These are phyloP conservation scores for Dujonia santamariae DNA, from an alignment of 1,139 yeast genomes.

Conservation along the genomic window DNA sequence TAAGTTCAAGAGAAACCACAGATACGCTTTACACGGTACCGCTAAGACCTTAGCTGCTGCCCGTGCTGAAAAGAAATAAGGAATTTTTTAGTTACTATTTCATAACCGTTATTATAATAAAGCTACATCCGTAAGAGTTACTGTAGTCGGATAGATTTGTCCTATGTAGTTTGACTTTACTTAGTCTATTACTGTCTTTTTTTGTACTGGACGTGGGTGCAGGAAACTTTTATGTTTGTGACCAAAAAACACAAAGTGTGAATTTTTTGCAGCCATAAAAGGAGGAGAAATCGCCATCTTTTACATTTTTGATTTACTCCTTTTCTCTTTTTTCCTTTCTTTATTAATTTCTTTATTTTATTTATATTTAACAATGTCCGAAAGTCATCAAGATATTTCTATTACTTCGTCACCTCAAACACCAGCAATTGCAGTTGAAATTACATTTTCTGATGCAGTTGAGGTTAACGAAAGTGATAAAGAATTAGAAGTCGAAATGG, in stretches of 20 bases:
- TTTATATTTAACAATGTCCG: too few species aligned
- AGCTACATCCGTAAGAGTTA: slow-evolving; percentile 7
- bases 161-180: slow-evolving; percentile 1
- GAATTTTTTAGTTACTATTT: slow-evolving; percentile 9
- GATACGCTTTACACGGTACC: slow-evolving; percentile 98
- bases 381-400: too few species aligned
- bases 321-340: too few species aligned
- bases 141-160: neutral
- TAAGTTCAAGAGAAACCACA: slow-evolving; percentile 99
- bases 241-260: neutral
- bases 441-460: neutral
- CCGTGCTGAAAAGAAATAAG: slow-evolving; percentile 40
- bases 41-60: slow-evolving; percentile 88
- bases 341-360: too few species aligned
- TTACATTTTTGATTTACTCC: too few species aligned
- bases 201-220: too few species aligned
- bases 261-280: neutral
- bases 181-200: too few species aligned
- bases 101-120: slow-evolving; percentile 7
- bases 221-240: neutral
- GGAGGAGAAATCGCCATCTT: neutral
- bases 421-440: too few species aligned
- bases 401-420: too few species aligned
- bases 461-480: too few species aligned
- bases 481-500: neutral